These are phyloP conservation scores for Rhodotorula mucilaginosa DNA, from an alignment of 1,284 basidiomycete genomes.

Conservation along the genomic window DNA sequence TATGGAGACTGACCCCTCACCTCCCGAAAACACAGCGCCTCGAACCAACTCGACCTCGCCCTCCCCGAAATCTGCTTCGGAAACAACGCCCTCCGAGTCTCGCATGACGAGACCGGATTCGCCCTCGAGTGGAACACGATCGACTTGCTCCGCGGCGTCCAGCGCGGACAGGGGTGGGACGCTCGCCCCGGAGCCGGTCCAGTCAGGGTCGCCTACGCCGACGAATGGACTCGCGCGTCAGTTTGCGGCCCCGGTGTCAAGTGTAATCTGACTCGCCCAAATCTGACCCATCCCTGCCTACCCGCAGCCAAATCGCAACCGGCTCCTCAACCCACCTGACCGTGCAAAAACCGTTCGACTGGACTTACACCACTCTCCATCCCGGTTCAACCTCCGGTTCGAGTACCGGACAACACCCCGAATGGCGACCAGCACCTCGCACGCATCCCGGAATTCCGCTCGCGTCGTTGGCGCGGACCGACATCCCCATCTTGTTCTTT, in stretches of 20 bases:
- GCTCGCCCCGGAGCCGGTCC: conserved; percentile 65
- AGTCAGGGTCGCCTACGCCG: conserved; percentile 90
- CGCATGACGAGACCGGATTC: conserved; percentile 43
- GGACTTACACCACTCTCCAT: conserved; percentile 95
- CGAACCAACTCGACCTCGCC: conserved; percentile 72
- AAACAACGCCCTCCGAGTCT: conserved; percentile 69
- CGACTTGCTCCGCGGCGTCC: conserved; percentile 70
- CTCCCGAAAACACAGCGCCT: conserved; percentile 61
- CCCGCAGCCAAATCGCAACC: conserved; percentile 58
- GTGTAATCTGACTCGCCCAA: too few species aligned
- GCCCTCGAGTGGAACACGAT: conserved; percentile 53
- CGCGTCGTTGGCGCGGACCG: conserved; percentile 72
- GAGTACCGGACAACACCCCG: background rate
- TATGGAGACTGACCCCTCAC: conserved; percentile 50
- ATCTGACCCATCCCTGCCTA: background rate
- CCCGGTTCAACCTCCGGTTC: conserved; percentile 54
- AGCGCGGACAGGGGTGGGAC: conserved; percentile 57
- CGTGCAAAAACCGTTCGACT: conserved; percentile 77
- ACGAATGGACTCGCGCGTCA: conserved; percentile 79
- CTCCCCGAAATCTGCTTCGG: conserved; percentile 98
- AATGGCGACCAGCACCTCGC: conserved; percentile 52
- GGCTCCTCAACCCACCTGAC: conserved; percentile 13
- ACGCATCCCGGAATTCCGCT: conserved; percentile 62
- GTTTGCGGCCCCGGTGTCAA: background rate
- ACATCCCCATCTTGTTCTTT: conserved; percentile 89